Percentiles rank a stretch among this genome's conserved stretches.
Conservation (phyloP, 805 yeast species). For the Debaryomyces maramus region DNA sequence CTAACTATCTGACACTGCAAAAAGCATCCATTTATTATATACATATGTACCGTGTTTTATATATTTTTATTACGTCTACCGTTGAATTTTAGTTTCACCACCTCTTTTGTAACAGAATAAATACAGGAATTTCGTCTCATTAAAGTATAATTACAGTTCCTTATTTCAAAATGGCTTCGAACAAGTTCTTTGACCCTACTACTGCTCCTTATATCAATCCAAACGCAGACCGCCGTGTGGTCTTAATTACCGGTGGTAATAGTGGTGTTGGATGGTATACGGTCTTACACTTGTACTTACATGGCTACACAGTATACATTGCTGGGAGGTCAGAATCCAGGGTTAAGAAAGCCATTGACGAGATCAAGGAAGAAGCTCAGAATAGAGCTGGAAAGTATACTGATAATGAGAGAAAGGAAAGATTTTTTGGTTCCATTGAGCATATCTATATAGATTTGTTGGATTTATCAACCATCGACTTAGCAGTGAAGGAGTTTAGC, state of each 20-base stretch:
- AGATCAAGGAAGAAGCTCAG: slow-evolving; percentile 33
- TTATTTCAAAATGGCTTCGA: no score
- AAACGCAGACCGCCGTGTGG: slow-evolving; percentile 25
- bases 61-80: no score
- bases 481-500: slow-evolving; percentile 25
- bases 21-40: no score
- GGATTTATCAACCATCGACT: slow-evolving; percentile 26
- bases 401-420: slow-evolving; percentile 12
- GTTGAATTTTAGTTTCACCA: no score
- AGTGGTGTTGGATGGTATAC: slow-evolving; percentile 45
- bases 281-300: slow-evolving; percentile 38
- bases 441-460: slow-evolving; percentile 57
- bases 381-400: slow-evolving; percentile 14
- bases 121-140: no score
- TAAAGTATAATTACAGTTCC: no score
- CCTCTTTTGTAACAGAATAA: no score
- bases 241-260: slow-evolving; percentile 40
- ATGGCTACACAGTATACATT: slow-evolving; percentile 38
- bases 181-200: slow-evolving; percentile 29
- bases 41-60: no score
- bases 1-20: no score
- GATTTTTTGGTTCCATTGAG: slow-evolving; percentile 50
- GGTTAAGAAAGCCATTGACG: slow-evolving; percentile 33
- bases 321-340: slow-evolving; percentile 37
- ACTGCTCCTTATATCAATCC: slow-evolving; percentile 33